Conservation (phyloP, 768 basidiomycete species). For the Asterophora lycoperdoides region DNA sequence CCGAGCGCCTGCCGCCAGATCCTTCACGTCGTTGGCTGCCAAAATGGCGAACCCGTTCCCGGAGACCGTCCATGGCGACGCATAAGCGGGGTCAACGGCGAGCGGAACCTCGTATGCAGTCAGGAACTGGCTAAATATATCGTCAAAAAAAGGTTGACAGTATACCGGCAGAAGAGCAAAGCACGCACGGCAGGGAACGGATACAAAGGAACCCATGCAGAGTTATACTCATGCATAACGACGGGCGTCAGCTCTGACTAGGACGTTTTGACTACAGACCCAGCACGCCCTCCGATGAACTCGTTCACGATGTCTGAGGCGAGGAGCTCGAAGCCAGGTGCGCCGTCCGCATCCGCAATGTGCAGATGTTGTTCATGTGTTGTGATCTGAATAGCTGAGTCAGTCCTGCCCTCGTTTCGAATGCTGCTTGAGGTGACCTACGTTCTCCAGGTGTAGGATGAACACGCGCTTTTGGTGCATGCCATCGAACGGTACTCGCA, state of each 20-base stretch:
- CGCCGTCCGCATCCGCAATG: constrained; percentile 76
- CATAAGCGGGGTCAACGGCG: constrained; percentile 42
- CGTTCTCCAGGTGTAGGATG: constrained; percentile 82
- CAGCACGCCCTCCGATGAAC: constrained; percentile 46
- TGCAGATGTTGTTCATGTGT: constrained; percentile 72
- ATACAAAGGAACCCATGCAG: constrained; percentile 86
- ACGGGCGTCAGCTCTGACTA: constrained; percentile 34
- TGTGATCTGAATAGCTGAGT: constrained; percentile 48
- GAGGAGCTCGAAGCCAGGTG: constrained; percentile 67
- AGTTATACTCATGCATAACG: constrained; percentile 69
- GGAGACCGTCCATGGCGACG: constrained; percentile 43
- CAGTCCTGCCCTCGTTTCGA: background rate
- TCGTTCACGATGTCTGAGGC: constrained; percentile 54
- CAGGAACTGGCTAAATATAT: constrained; percentile 54
- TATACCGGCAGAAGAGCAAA: constrained; percentile 3
- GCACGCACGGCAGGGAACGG: constrained; percentile 68
- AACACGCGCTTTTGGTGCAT: constrained; percentile 89
- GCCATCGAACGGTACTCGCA: constrained; percentile 63
- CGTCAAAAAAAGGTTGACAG: constrained; percentile 6
- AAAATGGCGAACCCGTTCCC: constrained; percentile 47
- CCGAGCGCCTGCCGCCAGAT: constrained; percentile 58
- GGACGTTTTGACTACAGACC: constrained; percentile 21
- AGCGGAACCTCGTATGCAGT: constrained; percentile 78
- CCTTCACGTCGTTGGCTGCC: constrained; percentile 52
- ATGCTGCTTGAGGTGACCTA: constrained; percentile 29